These are phyloP conservation scores for Tuctoria greenei DNA, from an alignment of 176 grass and related monocot species.

Conservation along the genomic window DNA sequence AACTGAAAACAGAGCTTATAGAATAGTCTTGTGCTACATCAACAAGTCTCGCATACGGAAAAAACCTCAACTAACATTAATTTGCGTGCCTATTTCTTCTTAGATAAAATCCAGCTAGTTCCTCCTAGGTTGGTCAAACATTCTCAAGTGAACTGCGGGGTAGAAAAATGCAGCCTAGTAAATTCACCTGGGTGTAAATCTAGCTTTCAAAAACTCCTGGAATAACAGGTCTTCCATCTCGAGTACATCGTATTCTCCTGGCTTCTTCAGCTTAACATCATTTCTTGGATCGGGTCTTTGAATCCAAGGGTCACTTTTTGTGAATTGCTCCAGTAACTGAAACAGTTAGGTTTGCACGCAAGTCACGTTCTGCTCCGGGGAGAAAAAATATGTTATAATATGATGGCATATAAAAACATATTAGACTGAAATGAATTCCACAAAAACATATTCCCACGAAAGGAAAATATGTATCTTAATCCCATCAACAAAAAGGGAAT, in stretches of 20 bases:
- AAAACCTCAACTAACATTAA: not conserved
- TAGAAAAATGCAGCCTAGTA: not conserved
- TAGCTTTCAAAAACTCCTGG: conserved; percentile 47
- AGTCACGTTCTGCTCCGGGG: not conserved
- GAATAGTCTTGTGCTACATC: no score
- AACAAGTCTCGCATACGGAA: no score
- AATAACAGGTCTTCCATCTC: conserved; percentile 39
- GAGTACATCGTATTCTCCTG: conserved; percentile 14
- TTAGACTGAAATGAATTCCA: not conserved
- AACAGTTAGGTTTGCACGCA: conserved; percentile 13
- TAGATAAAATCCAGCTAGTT: no score
- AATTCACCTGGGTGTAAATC: conserved; percentile 62
- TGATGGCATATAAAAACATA: not conserved
- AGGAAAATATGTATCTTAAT: not conserved
- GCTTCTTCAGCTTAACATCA: not conserved
- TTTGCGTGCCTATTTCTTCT: no score
- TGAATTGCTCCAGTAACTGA: conserved; percentile 59
- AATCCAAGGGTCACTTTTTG: conserved; percentile 45
- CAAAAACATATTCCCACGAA: not conserved
- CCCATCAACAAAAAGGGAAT: not conserved
- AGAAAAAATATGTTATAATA: not conserved
- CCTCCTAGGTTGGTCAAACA: no score
- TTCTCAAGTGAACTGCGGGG: not conserved
- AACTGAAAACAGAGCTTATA: no score
- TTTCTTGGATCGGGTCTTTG: not conserved